A percentile compares a stretch with the other conserved stretches of the same genome.
These are phyloP conservation scores for Arxiozyma bovina DNA, from an alignment of 1,139 yeast species.

Conservation along the genomic window DNA sequence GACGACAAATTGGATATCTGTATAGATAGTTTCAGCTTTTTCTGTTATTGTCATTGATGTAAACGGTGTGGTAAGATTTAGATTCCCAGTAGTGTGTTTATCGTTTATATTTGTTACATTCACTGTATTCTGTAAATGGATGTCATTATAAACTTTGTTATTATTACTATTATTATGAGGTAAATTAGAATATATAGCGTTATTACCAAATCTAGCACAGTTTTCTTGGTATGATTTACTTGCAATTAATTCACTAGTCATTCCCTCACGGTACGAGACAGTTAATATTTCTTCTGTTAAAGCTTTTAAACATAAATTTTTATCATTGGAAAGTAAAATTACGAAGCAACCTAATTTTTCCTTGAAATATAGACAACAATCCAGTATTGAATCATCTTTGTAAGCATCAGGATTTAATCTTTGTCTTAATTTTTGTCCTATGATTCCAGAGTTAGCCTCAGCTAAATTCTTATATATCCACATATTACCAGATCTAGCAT, in stretches of 20 bases:
- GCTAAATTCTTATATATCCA: slow-evolving; percentile 70
- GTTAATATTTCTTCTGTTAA: slow-evolving; percentile 59
- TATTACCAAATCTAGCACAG: slow-evolving; percentile 19
- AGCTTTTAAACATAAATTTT: slow-evolving; percentile 73
- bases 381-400: slow-evolving; percentile 79
- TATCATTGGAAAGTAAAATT: slow-evolving; percentile 69
- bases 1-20: slow-evolving; percentile 39
- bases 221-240: slow-evolving; percentile 41
- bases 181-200: not conserved
- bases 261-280: slow-evolving; percentile 49
- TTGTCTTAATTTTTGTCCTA: slow-evolving; percentile 60
- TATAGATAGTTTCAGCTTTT: slow-evolving; percentile 3
- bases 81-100: not conserved
- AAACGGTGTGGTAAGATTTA: not conserved
- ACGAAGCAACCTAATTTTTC: slow-evolving; percentile 40
- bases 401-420: slow-evolving; percentile 35
- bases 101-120: not conserved
- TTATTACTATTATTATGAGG: not conserved
- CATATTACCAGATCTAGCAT: slow-evolving; percentile 67
- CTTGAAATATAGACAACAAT: slow-evolving; percentile 66
- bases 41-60: not conserved
- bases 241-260: slow-evolving; percentile 57
- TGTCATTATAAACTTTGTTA: not conserved
- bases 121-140: not conserved
- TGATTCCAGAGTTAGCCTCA: slow-evolving; percentile 39